Evolutionary conservation across 2,329 filamentous ascomycete genomes (phyloP).

Genomic region (Colletotrichum caudatum): DNA sequence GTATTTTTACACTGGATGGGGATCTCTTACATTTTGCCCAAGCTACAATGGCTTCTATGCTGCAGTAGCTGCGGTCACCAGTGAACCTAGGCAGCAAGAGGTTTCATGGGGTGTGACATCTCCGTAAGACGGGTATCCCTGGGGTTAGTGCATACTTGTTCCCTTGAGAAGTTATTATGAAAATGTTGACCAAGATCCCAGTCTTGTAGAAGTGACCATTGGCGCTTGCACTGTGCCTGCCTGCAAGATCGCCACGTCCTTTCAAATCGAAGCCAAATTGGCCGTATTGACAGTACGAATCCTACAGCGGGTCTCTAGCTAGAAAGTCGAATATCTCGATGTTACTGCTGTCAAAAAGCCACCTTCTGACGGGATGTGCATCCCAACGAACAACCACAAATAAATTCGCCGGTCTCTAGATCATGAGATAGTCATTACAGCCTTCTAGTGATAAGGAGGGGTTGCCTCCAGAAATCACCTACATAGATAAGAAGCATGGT

Average conservation of each 20-base stretch:
- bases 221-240: not conserved
- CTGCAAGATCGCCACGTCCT: not conserved
- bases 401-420: not conserved
- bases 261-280: not conserved
- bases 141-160: too few relatives aligned
- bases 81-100: too few relatives aligned
- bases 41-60: too few relatives aligned
- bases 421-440: not conserved
- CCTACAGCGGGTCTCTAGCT: not conserved
- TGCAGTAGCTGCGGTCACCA: too few relatives aligned
- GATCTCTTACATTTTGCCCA: too few relatives aligned
- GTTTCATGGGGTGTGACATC: too few relatives aligned
- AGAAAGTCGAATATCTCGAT: not conserved
- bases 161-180: not conserved
- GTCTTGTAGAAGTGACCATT: not conserved
- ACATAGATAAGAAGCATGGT: not conserved
- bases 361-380: slow-evolving; percentile 1
- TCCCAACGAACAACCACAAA: not conserved
- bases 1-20: too few relatives aligned
- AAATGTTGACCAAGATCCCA: slow-evolving; percentile 1
- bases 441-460: not conserved
- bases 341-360: not conserved
- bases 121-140: too few relatives aligned
- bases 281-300: not conserved
- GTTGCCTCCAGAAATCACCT: not conserved